A percentile compares a stretch with the other conserved stretches of the same genome.
Conservation (phyloP, 2,329 filamentous ascomycete genomes). For the Fonsecaea multimorphosa region DNA sequence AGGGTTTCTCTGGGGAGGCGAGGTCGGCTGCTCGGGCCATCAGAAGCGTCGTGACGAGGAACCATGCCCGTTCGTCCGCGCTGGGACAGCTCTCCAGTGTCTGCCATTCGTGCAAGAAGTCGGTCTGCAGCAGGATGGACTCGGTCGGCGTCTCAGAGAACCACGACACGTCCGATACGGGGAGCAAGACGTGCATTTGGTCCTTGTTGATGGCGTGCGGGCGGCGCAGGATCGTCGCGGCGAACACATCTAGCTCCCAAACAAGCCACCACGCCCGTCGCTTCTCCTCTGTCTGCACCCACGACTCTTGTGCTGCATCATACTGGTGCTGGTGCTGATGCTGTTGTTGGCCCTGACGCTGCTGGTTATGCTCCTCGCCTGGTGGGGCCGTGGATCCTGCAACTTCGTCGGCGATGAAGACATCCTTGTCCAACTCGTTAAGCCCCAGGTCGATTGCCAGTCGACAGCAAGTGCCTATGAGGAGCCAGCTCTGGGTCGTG, state of each 20-base stretch:
- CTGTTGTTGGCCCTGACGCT: too few relatives aligned
- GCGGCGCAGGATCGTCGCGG: slow-evolving; percentile 13
- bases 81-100: not conserved
- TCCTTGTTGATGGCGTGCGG: slow-evolving; percentile 17
- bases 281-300: slow-evolving; percentile 9
- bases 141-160: slow-evolving; percentile 11
- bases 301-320: not conserved
- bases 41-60: slow-evolving; percentile 17
- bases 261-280: slow-evolving; percentile 22
- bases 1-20: not conserved
- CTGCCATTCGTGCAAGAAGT: slow-evolving; percentile 4
- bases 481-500: slow-evolving; percentile 71
- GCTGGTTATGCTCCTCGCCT: not conserved
- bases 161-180: slow-evolving; percentile 17
- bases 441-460: slow-evolving; percentile 87
- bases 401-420: not conserved
- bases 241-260: slow-evolving; percentile 25
- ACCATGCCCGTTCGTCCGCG: slow-evolving; percentile 17
- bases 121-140: slow-evolving; percentile 7
- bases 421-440: slow-evolving; percentile 79
- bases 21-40: slow-evolving; percentile 12
- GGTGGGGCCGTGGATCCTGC: not conserved
- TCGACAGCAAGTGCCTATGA: slow-evolving; percentile 87
- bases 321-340: not conserved
- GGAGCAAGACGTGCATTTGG: slow-evolving; percentile 15